Conservation (phyloP, 169 alveolate genomes). For the Plasmodium adleri region DNA sequence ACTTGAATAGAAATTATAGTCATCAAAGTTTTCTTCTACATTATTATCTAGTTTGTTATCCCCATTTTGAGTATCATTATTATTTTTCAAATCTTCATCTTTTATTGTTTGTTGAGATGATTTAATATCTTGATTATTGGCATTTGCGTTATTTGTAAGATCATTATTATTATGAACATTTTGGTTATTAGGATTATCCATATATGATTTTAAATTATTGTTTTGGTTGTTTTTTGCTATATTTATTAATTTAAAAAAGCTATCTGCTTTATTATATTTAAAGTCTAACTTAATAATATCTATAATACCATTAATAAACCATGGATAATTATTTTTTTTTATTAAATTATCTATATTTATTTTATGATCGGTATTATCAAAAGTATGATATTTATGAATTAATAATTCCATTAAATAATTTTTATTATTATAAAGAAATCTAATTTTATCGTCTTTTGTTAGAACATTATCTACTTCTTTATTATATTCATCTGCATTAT, state of each 20-base stretch:
- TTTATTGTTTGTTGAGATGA: too few species aligned
- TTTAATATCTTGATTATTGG: background rate
- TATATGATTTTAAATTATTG: background rate
- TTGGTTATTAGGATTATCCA: background rate
- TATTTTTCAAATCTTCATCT: background rate
- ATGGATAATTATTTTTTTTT: constrained; percentile 53
- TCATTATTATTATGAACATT: background rate
- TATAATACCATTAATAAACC: constrained; percentile 70
- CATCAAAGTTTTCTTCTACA: constrained; percentile 33
- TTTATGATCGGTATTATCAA: constrained; percentile 15
- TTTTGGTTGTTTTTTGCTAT: background rate
- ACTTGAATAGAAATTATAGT: constrained; percentile 38
- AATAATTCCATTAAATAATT: constrained; percentile 78
- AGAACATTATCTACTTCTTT: constrained; percentile 65
- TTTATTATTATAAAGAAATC: constrained; percentile 85
- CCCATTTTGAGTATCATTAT: background rate
- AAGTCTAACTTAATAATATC: constrained; percentile 54
- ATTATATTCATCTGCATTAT: constrained; percentile 37
- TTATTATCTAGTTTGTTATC: constrained; percentile 4
- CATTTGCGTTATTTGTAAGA: background rate
- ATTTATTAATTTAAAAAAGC: constrained; percentile 26
- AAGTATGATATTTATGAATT: constrained; percentile 32
- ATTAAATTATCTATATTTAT: constrained; percentile 17
- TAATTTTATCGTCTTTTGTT: constrained; percentile 83
- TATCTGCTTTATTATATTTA: constrained; percentile 29